Evolutionary conservation across 164 flowering plant genomes (phyloP), one percentile per base, ranked within the genome.

Genomic region (Euptelea pleiosperma): DNA sequence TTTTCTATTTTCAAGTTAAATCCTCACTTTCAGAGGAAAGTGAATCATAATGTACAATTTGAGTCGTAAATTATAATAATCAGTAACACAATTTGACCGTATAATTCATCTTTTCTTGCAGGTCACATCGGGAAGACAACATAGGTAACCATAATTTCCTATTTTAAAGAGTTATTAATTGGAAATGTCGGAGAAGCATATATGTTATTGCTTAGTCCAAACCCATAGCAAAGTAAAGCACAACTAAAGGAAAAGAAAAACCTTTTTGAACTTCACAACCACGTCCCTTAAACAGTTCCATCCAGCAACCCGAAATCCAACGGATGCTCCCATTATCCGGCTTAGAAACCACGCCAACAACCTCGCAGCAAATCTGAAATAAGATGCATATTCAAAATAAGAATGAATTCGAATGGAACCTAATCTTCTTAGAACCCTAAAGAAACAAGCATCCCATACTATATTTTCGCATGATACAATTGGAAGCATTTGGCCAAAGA

Each of bases 251-350:
- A 18, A 45, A 39, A 63, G 24, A 54, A 52, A 33, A 65, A 89
- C 97, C 96, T 94, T 94, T 58, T 77, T 82, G 68, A 94, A 94
- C 76, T 84, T 91, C 78, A 94, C 83, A 60, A 79, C 78, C 36
- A 94, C 80, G 62, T 94, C 99, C 65, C 90, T 80, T 50, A 91
- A 69, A 61, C 96, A 88, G 74, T 90, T 94, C 92, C 95, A 91
- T 57, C 99, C 99, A 57, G 91, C 91, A 76, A 94, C 79, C 3
- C 91, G 83, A 62, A 94, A 94, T 68, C 74, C 82, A 39, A 94
- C 86, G 25, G 96, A 83, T 63, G 89, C 96, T 71, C 96, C 93
- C 70, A 84, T 57, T 51, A 77, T 54, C 42, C 90, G 83, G 74
- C 96, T 87, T 56, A 94, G 66, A 61, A 86, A 58, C 88, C 89